Evolutionary conservation across 306 rosid species (phyloP), one percentile per base, ranked within the genome.

Genomic region (Cyamopsis tetragonoloba): DNA sequence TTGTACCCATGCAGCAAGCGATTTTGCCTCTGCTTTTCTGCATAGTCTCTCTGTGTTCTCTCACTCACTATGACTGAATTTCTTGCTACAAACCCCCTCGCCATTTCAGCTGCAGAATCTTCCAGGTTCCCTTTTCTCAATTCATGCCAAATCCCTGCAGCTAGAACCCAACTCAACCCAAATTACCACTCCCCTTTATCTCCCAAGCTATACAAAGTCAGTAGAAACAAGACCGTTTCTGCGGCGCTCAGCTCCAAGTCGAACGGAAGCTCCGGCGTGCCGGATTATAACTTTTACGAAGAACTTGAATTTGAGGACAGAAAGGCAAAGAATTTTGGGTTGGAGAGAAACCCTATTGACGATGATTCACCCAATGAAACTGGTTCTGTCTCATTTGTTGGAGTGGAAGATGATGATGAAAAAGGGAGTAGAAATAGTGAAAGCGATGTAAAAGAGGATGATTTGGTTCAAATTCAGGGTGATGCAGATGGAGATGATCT

Each of bases 241-340:
- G 43, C 37, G 2, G 53, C 77, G 1, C 41, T 70, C n/a, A 14
- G 65, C 68, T 75, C 77, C 35, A 73, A 68, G 28, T 22, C 56
- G 14, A 49, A 53, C 2, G 66, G 77, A 61, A 77, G 20, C 48
- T 28, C 68, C 9, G 31, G 61, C 47, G 32, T 37, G 31, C 18
- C 53, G 32, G 81, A 71, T 19, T 22, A 58, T 3, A 72, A 66
- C 53, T 70, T 80, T 56, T 72, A 30, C 12, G 20, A 67, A 9
- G 84, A 91, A 37, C 78, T 86, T 43, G 78, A 82, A 55, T 82
- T 86, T 22, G 72, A 81, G 68, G 93, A 82, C 53, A 38, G 64
- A 55, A 70, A 57, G 27, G 73, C 43, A 1, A 66, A 71, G 12
- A 58, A 48, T 63, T 62, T 74, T 12, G 77, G 69, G 31, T 54